Evolutionary conservation across 176 grass and related monocot genomes (phyloP).

Genomic region (Tuctoria greenei): DNA sequence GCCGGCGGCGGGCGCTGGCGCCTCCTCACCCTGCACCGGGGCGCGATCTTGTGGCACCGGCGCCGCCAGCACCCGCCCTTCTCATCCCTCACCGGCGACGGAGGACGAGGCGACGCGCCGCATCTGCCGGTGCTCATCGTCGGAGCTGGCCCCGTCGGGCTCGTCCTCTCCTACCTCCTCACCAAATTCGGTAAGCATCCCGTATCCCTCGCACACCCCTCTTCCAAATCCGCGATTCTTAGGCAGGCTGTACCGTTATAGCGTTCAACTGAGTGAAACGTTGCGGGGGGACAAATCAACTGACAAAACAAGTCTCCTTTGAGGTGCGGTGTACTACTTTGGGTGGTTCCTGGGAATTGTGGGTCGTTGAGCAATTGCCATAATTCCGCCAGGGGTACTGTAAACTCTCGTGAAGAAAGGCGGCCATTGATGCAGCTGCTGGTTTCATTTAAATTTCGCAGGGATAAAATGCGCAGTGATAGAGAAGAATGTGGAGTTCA

Average conservation of each 20-base stretch:
- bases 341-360: background rate
- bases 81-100: slow-evolving; percentile 21
- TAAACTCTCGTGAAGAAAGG: background rate
- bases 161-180: slow-evolving; percentile 87
- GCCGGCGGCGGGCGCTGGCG: slow-evolving; percentile 19
- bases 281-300: background rate
- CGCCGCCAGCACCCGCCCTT: slow-evolving; percentile 4
- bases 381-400: background rate
- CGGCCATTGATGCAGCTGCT: background rate
- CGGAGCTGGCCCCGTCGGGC: slow-evolving; percentile 87
- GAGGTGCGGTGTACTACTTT: background rate
- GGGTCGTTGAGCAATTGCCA: background rate
- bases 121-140: slow-evolving; percentile 87
- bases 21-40: slow-evolving; percentile 14
- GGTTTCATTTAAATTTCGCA: slow-evolving; percentile 27
- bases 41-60: background rate
- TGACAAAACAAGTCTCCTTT: background rate
- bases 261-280: background rate
- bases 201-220: background rate
- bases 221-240: background rate
- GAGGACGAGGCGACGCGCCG: slow-evolving; percentile 20
- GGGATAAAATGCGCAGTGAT: slow-evolving; percentile 73
- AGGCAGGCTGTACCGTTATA: background rate
- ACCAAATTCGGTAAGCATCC: slow-evolving; percentile 66
- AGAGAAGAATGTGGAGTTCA: slow-evolving; percentile 65